Percentiles rank a stretch among this genome's conserved stretches.
These are phyloP conservation scores for Globisporangium echinulatum DNA, from an alignment of 352 stramenopile genomes.

Conservation along the genomic window DNA sequence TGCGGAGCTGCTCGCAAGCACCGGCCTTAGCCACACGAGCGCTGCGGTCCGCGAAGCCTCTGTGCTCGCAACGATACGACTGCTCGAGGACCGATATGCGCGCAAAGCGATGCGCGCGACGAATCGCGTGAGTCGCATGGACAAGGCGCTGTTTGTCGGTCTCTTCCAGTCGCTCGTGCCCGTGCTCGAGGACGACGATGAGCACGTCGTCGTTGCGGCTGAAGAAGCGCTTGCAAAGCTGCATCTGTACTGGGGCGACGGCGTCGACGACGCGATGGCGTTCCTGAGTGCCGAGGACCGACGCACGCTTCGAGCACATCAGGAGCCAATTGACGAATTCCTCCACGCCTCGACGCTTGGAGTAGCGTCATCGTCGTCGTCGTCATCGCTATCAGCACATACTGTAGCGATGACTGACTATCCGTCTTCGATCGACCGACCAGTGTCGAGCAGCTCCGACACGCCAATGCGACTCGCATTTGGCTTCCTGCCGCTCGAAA, in stretches of 20 bases:
- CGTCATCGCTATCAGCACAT: background rate
- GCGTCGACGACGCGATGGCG: conserved; percentile 37
- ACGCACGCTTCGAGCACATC: conserved; percentile 38
- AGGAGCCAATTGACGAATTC: conserved; percentile 46
- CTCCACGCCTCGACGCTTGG: conserved; percentile 14
- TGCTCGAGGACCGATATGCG: conserved; percentile 54
- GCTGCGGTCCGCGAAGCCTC: conserved; percentile 41
- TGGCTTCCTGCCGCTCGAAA: conserved; percentile 36
- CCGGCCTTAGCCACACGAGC: conserved; percentile 35
- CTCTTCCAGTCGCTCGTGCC: conserved; percentile 58
- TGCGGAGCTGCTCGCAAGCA: conserved; percentile 54
- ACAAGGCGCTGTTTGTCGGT: conserved; percentile 43
- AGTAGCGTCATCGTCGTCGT: background rate
- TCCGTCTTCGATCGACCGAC: background rate
- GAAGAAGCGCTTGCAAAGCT: conserved; percentile 66
- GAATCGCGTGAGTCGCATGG: conserved; percentile 21
- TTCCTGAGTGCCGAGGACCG: conserved; percentile 68
- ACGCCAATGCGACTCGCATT: conserved; percentile 18
- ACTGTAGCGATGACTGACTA: background rate
- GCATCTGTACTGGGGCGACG: conserved; percentile 41
- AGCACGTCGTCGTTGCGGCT: conserved; percentile 51
- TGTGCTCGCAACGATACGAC: conserved; percentile 32
- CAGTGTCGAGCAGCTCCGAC: background rate
- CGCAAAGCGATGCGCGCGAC: conserved; percentile 6
- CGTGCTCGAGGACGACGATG: conserved; percentile 45